Percentiles rank a stretch among this genome's conserved stretches.
Evolutionary conservation across 768 basidiomycete species (phyloP).

Genomic region (Suillus ampliporus): DNA sequence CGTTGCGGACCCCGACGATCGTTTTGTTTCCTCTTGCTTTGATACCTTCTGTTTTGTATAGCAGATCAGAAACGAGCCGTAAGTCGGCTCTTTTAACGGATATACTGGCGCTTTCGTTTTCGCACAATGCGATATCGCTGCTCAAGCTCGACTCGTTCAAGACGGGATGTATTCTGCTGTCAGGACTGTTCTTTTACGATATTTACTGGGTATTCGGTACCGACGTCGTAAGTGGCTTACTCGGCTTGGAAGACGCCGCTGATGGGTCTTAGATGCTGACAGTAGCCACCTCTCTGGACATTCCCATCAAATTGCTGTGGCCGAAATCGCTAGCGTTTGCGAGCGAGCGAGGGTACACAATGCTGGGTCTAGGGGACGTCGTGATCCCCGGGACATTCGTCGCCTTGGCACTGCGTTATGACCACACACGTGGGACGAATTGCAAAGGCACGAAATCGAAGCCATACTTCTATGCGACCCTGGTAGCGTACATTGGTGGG

Average conservation of each 20-base stretch:
- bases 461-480: conserved; percentile 75
- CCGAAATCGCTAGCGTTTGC: conserved; percentile 66
- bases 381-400: conserved; percentile 74
- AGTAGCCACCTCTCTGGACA: conserved; percentile 88
- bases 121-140: conserved; percentile 77
- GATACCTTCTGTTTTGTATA: conserved; percentile 70
- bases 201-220: conserved; percentile 95
- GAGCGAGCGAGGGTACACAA: conserved; percentile 67
- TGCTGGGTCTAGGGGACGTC: conserved; percentile 94
- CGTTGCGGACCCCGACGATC: conserved; percentile 63
- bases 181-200: conserved; percentile 91
- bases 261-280: conserved; percentile 75
- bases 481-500: conserved; percentile 77
- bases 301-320: conserved; percentile 93
- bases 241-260: not conserved
- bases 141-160: conserved; percentile 88
- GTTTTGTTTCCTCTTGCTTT: conserved; percentile 62
- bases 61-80: conserved; percentile 46
- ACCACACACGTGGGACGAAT: conserved; percentile 52
- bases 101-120: conserved; percentile 76
- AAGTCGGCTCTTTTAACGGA: conserved; percentile 81
- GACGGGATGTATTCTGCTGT: conserved; percentile 83
- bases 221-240: conserved; percentile 65
- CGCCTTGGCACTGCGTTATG: conserved; percentile 86
- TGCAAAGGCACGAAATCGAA: no score